Percentiles rank a stretch among this genome's conserved stretches.
Evolutionary conservation across 1,284 basidiomycete species (phyloP).

Genomic region (Phellinidium pouzarii): DNA sequence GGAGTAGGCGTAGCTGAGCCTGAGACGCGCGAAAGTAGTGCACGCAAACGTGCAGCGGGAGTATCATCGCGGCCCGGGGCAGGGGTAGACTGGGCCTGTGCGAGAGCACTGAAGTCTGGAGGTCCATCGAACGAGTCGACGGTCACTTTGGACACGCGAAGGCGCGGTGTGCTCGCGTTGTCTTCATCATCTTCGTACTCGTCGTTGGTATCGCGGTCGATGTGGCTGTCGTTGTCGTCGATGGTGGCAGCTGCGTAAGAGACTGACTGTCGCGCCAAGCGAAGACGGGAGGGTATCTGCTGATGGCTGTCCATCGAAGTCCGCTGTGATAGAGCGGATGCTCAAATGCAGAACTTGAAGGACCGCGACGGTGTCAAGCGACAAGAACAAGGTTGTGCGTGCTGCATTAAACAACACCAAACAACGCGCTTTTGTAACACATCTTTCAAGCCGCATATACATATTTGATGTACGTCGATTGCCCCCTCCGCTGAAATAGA

Average conservation of each 20-base stretch:
- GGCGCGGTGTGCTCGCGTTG: conserved; percentile 34
- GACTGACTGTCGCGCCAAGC: conserved; percentile 25
- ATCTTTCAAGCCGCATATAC: neutral
- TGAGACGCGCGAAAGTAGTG: conserved; percentile 42
- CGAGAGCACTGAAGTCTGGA: conserved; percentile 23
- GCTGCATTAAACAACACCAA: conserved; percentile 4
- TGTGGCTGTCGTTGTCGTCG: conserved; percentile 6
- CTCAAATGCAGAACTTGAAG: no score
- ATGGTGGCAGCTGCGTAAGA: conserved; percentile 24
- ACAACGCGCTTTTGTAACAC: conserved; percentile 1
- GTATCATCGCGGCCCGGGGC: conserved; percentile 28
- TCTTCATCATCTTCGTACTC: conserved; percentile 30
- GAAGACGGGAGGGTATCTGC: conserved; percentile 22
- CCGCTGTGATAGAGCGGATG: neutral
- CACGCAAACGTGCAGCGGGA: conserved; percentile 48
- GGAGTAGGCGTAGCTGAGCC: conserved; percentile 7
- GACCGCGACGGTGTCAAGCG: neutral
- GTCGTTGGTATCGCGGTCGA: conserved; percentile 12
- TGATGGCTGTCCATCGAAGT: conserved; percentile 8
- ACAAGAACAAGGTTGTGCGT: conserved; percentile 4
- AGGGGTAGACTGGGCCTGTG: conserved; percentile 21
- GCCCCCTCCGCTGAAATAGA: no score
- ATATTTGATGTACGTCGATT: neutral
- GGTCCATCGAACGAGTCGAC: conserved; percentile 42
- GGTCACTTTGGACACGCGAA: conserved; percentile 20